phyloP scores from a whole-genome alignment of 2,329 filamentous ascomycete species.

The Sclerotinia sclerotiorum region DNA sequence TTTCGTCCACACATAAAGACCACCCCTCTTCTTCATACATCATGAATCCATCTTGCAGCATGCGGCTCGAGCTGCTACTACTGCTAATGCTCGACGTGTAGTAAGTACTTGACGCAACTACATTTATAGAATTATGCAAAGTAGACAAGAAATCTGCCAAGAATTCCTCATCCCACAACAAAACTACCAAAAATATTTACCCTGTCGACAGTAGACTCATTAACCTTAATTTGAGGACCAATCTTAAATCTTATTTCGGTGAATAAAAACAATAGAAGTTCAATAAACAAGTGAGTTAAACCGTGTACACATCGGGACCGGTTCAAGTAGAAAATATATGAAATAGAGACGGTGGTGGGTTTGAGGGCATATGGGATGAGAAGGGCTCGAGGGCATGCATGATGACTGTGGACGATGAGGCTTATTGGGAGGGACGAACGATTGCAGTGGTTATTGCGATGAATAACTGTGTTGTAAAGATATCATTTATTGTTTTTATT shows the following conservation, averaged over 20 bases:
- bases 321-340: not conserved
- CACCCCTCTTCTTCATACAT: not conserved
- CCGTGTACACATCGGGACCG: not conserved
- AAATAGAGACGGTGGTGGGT: not conserved
- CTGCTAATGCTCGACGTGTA: not conserved
- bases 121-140: not conserved
- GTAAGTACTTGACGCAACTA: not conserved
- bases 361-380: not conserved
- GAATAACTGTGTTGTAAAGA: not conserved
- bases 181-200: not conserved
- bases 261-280: not conserved
- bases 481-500: not conserved
- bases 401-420: not conserved
- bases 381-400: conserved; percentile 6
- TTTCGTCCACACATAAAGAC: not conserved
- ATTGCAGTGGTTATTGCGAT: not conserved
- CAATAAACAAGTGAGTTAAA: not conserved
- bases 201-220: not conserved
- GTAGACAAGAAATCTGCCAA: too few relatives aligned
- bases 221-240: not conserved
- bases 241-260: not conserved
- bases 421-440: not conserved
- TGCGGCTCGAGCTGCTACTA: accelerated
- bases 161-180: too few relatives aligned
- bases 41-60: not conserved